Evolutionary conservation across 352 stramenopile genomes (phyloP).

Genomic region (Globisporangium cystogenes): DNA sequence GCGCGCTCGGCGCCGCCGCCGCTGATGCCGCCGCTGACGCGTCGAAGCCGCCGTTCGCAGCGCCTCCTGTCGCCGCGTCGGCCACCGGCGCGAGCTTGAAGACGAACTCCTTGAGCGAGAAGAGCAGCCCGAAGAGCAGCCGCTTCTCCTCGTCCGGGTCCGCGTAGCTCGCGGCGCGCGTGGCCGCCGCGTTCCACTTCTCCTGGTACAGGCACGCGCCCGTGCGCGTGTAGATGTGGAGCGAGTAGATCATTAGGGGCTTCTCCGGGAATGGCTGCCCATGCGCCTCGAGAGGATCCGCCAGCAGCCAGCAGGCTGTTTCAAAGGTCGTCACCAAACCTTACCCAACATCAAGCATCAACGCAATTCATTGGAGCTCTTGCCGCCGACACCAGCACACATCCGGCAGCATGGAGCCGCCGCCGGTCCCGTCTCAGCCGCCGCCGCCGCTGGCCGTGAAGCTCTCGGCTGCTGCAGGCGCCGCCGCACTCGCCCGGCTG

Average conservation of each 20-base stretch:
- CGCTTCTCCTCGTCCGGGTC: constrained; percentile 88
- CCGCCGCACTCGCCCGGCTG: constrained; percentile 8
- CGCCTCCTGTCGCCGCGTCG: not conserved
- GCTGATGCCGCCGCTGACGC: constrained; percentile 10
- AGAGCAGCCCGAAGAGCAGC: constrained; percentile 90
- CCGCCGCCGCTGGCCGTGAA: constrained; percentile 17
- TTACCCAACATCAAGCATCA: not conserved
- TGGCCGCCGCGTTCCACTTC: constrained; percentile 71
- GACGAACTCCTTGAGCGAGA: constrained; percentile 90
- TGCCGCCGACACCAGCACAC: too few species aligned
- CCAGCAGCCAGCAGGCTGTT: too few species aligned
- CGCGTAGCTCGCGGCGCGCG: constrained; percentile 63
- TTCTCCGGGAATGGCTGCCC: constrained; percentile 21
- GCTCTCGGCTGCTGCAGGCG: constrained; percentile 13
- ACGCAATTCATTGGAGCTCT: too few species aligned
- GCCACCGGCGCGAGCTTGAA: constrained; percentile 64
- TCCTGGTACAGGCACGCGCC: constrained; percentile 89
- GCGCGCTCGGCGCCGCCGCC: constrained; percentile 14
- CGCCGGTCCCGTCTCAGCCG: constrained; percentile 11
- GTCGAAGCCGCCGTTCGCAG: constrained; percentile 15
- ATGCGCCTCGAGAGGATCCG: not conserved
- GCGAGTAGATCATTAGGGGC: constrained; percentile 89
- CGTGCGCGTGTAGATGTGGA: constrained; percentile 90
- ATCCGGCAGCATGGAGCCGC: too few species aligned
- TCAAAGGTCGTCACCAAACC: too few species aligned